phyloP scores from a whole-genome alignment of 1,284 basidiomycete genomes.

The Singerocomus rubriflavus region DNA sequence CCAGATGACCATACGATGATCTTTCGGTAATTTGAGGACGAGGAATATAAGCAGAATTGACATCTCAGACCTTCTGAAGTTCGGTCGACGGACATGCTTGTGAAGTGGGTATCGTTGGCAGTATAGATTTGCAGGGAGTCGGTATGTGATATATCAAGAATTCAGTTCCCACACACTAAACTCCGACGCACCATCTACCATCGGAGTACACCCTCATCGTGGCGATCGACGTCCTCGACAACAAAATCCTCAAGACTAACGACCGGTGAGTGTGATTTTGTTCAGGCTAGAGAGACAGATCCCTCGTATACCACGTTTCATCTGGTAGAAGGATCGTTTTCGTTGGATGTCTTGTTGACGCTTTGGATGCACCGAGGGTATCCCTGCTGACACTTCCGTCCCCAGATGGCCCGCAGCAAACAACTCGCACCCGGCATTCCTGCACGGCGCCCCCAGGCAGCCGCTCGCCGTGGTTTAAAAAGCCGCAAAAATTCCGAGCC shows the following conservation, averaged over 20 bases:
- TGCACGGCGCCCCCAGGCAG: conserved; percentile 80
- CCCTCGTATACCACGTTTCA: background rate
- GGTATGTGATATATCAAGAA: conserved; percentile 16
- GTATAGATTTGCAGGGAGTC: no score
- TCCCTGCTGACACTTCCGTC: conserved; percentile 22
- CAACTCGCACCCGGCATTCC: conserved; percentile 76
- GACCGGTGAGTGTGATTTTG: conserved; percentile 35
- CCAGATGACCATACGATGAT: conserved; percentile 60
- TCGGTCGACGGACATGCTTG: conserved; percentile 23
- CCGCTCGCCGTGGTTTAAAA: conserved; percentile 78
- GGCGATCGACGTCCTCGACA: conserved; percentile 30
- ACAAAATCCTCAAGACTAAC: conserved; percentile 40
- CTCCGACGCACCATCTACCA: conserved; percentile 24
- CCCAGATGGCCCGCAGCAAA: conserved; percentile 90
- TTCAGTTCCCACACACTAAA: conserved; percentile 27
- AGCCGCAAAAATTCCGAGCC: conserved; percentile 76
- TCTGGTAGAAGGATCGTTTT: conserved; percentile 3
- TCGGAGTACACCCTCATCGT: conserved; percentile 14
- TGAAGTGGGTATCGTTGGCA: conserved; percentile 28
- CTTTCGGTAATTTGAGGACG: conserved; percentile 25
- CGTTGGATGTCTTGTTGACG: conserved; percentile 36
- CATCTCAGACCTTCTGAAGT: conserved; percentile 23
- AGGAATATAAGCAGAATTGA: background rate
- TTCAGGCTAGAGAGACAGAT: conserved; percentile 6
- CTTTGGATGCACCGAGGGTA: conserved; percentile 35